Evolutionary conservation across 108 stramenopile genomes (phyloP), one percentile per base, ranked within the genome.

Genomic region (Cylindrotheca fusiformis): DNA sequence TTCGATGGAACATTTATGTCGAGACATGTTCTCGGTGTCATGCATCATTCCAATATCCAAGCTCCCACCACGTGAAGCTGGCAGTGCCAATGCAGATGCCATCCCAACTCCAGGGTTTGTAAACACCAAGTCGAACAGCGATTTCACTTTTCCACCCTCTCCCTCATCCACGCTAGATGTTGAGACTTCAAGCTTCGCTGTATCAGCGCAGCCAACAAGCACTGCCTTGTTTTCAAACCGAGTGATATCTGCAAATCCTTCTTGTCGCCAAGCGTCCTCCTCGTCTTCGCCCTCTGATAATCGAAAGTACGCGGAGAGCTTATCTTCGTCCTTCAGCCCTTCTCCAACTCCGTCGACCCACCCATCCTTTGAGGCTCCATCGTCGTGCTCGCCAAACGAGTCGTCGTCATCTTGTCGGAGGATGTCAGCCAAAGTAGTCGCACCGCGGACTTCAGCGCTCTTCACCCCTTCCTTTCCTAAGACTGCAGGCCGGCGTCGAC

Each of bases 101-200:
- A 67, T 65, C 32, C 83, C 76, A 31, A 68, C 71, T 18, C 81
- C 77, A 29, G 76, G 56, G 45, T 86, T 69, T 32, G 76, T 76
- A 56, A 87, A 89, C 41, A 94, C 90, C 33, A 94, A 49, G 64
- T 94, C 93, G 57, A 84, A 86, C 2, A 94, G 69, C 17, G 82
- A 65, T 41, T 78, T 82, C n/a, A 94, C 90, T 52, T 91, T 94
- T 1, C 90, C 90, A 48, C 72, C 55, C 50, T 91, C 93, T 49
- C 93, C 93, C 73, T 94, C 93, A 49, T 94, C 93, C 10, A 86
- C 90, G 55, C 82, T 88, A 10, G 93, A 94, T 24, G 84, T 85
- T n/a, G 81, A 72, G 45, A 80, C 75, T 60, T 81, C 75, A 22
- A 87, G 65, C 6, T 23, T 24, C 18, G 77, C 27, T 0, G 54